Evolutionary conservation across 139 green algal species (phyloP).

Genomic region (Chlamydomonas applanata): DNA sequence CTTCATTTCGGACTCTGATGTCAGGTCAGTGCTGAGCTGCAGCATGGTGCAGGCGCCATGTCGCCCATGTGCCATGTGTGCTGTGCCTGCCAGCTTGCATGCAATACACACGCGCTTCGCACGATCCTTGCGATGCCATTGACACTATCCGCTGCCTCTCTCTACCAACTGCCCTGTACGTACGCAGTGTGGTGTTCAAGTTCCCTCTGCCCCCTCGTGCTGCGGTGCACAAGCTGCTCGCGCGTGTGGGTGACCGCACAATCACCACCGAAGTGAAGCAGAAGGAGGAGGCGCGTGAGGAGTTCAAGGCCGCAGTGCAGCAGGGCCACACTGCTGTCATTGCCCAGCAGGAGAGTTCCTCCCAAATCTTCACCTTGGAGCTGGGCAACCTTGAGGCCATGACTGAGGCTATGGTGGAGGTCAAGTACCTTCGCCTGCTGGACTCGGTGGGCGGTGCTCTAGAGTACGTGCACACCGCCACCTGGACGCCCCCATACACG

Average conservation of each 20-base stretch:
- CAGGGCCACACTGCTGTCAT: conserved; percentile 36
- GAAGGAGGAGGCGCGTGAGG: conserved; percentile 9
- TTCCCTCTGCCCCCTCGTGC: background rate
- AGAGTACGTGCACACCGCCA: conserved; percentile 41
- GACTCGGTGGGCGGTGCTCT: conserved; percentile 21
- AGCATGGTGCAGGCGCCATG: background rate
- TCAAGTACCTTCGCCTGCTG: conserved; percentile 39
- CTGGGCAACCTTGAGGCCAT: conserved; percentile 39
- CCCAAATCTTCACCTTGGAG: conserved; percentile 25
- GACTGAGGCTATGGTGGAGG: conserved; percentile 12
- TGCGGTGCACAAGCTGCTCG: conserved; percentile 13
- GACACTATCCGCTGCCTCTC: too few relatives aligned
- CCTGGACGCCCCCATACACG: conserved; percentile 39
- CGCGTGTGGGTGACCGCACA: conserved; percentile 14
- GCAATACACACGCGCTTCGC: background rate
- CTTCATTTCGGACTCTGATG: conserved; percentile 2
- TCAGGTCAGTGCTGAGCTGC: background rate
- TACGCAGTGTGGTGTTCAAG: conserved; percentile 7
- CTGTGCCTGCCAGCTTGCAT: too few relatives aligned
- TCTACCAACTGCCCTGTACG: too few relatives aligned
- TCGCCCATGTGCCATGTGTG: background rate
- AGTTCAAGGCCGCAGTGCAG: conserved; percentile 17
- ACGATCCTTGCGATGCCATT: too few relatives aligned
- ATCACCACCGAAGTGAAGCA: conserved; percentile 14
- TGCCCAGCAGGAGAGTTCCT: conserved; percentile 18